These are phyloP conservation scores for Pythium sukuiense DNA, from an alignment of 352 stramenopile genomes.

Conservation along the genomic window DNA sequence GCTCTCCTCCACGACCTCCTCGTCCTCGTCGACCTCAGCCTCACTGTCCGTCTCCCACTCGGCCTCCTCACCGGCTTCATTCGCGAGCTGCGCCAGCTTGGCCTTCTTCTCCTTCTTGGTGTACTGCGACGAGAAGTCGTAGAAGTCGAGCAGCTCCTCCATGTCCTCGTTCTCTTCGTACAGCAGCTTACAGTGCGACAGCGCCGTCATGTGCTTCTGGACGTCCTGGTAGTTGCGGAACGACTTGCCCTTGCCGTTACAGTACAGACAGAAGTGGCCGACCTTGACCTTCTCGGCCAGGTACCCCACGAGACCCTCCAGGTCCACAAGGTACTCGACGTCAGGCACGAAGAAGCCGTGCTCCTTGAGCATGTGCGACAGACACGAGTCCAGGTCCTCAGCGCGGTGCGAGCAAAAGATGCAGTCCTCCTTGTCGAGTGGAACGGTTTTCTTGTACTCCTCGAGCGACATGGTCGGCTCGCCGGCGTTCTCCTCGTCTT, in stretches of 20 bases:
- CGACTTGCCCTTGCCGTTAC: constrained; percentile 88
- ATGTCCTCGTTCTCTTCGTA: constrained; percentile 91
- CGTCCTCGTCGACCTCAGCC: constrained; percentile 70
- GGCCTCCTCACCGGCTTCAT: constrained; percentile 36
- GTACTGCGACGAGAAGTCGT: constrained; percentile 90
- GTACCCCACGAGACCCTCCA: constrained; percentile 92
- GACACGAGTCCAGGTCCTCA: constrained; percentile 59
- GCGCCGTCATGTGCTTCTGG: constrained; percentile 95
- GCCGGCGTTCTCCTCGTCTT: constrained; percentile 55
- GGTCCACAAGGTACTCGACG: constrained; percentile 89
- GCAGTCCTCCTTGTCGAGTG: constrained; percentile 77
- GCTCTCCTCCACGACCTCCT: constrained; percentile 71
- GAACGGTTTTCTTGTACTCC: constrained; percentile 73
- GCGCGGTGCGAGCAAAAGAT: constrained; percentile 79
- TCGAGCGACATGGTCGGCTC: constrained; percentile 60
- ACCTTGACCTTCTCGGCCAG: constrained; percentile 96
- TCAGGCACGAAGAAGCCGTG: constrained; percentile 97
- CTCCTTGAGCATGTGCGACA: constrained; percentile 92
- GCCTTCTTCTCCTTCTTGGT: constrained; percentile 38
- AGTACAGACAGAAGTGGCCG: constrained; percentile 95
- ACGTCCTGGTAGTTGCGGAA: constrained; percentile 90
- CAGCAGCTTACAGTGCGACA: constrained; percentile 90
- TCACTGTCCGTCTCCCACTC: constrained; percentile 85
- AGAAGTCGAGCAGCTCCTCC: constrained; percentile 90
- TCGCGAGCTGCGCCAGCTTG: constrained; percentile 26